Evolutionary conservation across 1,139 yeast genomes (phyloP), one percentile per base, ranked within the genome.

Genomic region (Yamadazyma spencermartinsiae): DNA sequence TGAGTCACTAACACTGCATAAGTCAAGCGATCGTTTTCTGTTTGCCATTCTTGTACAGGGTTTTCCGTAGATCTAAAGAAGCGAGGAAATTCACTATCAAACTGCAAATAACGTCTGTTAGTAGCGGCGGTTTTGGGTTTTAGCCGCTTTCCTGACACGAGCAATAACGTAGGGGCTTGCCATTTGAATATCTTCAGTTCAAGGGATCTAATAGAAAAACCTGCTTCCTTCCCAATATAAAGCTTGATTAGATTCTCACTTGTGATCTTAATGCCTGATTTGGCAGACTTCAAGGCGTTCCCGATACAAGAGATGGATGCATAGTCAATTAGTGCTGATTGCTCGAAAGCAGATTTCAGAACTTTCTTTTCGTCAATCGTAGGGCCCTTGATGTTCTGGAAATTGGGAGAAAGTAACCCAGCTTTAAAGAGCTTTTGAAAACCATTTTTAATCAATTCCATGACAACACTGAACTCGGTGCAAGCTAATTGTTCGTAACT

Each of bases 171-270:
- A 0, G 96, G 96, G 0, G 96, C 95, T 49, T 78, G 80, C 96
- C 97, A 90, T 54, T 88, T 87, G 65, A 87, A 82, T 0, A 84
- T 86, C 49, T 84, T 87, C 45, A 83, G 76, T 59, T 90, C 96
- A 42, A 90, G 74, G 0, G 96, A 84, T 31, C 95, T 66, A 72
- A 90, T 85, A 0, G 96, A 86, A 54, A 86, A 90, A 1, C 98
- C 98, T 16, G 81, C 72, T 35, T 76, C 79, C 4, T 89, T 68
- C 0, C 95, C 97, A 11, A 77, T 69, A 52, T 83, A 90, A 7
- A 90, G 70, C 49, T 76, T 80, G 37, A 82, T 72, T 44, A 85
- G 61, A 41, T 80, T 74, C 45, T 63, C 47, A 45, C 61, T 50
- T 46, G 66, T 37, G 40, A 62, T 40, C 44, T 61, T 42, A 43